These are phyloP conservation scores for Cordyceps tenuipes DNA, from an alignment of 2,329 filamentous ascomycete species.

Conservation along the genomic window DNA sequence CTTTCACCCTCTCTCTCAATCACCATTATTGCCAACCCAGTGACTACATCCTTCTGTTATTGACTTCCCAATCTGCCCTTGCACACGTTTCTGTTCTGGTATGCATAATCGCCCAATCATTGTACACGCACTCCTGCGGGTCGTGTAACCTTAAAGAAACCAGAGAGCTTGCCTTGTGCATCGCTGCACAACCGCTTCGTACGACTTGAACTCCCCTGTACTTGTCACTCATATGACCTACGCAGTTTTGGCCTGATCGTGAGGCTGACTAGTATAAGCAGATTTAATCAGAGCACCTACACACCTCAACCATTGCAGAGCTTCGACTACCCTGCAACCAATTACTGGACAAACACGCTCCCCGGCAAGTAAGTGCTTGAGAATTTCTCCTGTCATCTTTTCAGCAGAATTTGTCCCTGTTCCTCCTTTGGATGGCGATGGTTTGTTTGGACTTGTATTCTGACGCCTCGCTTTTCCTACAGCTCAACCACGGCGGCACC, in stretches of 20 bases:
- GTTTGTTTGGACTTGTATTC: background rate
- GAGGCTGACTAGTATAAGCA: slow-evolving; percentile 4
- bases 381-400: background rate
- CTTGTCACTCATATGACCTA: background rate
- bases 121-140: background rate
- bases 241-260: background rate
- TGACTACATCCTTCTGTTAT: background rate
- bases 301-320: no score
- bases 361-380: slow-evolving; percentile 1
- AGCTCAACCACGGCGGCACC: background rate
- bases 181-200: background rate
- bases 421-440: no score
- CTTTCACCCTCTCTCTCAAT: background rate
- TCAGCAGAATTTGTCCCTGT: background rate
- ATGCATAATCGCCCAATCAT: slow-evolving; percentile 1
- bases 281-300: background rate
- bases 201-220: background rate
- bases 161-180: background rate
- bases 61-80: background rate
- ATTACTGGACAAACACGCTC: no score
- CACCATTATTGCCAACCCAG: background rate
- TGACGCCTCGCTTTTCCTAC: background rate
- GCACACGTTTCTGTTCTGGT: background rate
- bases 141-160: background rate
- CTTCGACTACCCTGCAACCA: no score